A percentile compares a stretch with the other conserved stretches of the same genome.
Conservation (phyloP, 2,329 filamentous ascomycete genomes). For the Ophiosphaerella korrae region DNA sequence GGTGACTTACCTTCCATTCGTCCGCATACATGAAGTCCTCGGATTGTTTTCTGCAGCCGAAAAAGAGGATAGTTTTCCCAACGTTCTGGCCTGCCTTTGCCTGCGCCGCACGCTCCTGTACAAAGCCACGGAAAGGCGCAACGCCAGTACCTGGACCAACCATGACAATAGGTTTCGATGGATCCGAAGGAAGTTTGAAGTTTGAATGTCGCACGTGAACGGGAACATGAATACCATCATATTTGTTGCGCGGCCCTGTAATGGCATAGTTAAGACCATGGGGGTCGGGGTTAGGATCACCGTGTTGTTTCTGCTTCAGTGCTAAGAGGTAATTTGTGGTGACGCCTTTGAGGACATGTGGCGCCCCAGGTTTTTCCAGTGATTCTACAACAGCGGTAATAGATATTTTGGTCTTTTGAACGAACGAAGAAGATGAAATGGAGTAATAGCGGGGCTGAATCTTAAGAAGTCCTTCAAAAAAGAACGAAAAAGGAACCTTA, state of each 20-base stretch:
- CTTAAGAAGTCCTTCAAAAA: slow-evolving; percentile 93
- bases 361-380: slow-evolving; percentile 74
- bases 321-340: slow-evolving; percentile 96
- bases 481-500: slow-evolving; percentile 87
- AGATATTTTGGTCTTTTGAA: slow-evolving; percentile 92
- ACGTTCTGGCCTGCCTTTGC: slow-evolving; percentile 80
- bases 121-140: slow-evolving; percentile 91
- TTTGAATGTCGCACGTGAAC: slow-evolving; percentile 97
- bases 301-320: slow-evolving; percentile 95
- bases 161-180: slow-evolving; percentile 92
- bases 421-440: slow-evolving; percentile 93
- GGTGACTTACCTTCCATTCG: slow-evolving; percentile 82
- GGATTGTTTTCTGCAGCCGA: slow-evolving; percentile 83
- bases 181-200: slow-evolving; percentile 97
- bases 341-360: slow-evolving; percentile 85
- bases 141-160: slow-evolving; percentile 96
- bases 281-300: slow-evolving; percentile 78
- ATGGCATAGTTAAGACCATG: slow-evolving; percentile 88
- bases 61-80: slow-evolving; percentile 89
- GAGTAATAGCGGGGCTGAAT: slow-evolving; percentile 99
- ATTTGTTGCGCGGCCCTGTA: slow-evolving; percentile 91
- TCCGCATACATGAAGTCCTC: slow-evolving; percentile 93
- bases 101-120: slow-evolving; percentile 89
- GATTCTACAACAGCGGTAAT: slow-evolving; percentile 95
- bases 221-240: slow-evolving; percentile 91